These are phyloP conservation scores for Brassica juncea DNA, from an alignment of 345 rosid genomes.

Conservation along the genomic window DNA sequence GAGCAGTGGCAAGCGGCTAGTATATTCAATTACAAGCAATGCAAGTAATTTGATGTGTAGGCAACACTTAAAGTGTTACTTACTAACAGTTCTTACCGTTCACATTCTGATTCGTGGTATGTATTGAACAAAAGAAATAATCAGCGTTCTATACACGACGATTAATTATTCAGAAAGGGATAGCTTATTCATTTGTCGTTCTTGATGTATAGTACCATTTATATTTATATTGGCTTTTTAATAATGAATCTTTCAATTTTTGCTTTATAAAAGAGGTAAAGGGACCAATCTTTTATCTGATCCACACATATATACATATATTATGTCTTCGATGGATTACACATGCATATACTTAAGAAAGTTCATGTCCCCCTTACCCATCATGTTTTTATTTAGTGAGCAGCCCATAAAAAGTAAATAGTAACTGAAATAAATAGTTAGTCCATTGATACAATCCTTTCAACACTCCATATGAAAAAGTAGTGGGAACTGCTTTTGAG, in stretches of 20 bases:
- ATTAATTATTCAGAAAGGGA: constrained; percentile 5
- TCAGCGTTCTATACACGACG: background rate
- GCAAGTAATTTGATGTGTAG: background rate
- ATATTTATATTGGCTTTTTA: constrained; percentile 5
- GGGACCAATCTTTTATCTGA: constrained; percentile 35
- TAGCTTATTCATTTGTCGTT: constrained; percentile 35
- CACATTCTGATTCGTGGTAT: background rate
- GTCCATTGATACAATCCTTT: constrained; percentile 19
- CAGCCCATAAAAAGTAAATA: constrained; percentile 40
- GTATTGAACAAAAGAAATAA: background rate
- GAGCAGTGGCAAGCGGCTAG: background rate
- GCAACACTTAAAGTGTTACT: background rate
- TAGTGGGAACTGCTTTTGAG: constrained; percentile 76
- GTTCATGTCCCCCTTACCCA: constrained; percentile 37
- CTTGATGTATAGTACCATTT: constrained; percentile 24
- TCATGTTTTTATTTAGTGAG: constrained; percentile 37
- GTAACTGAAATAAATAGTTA: constrained; percentile 26
- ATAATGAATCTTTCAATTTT: constrained; percentile 27
- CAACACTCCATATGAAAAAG: background rate
- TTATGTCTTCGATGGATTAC: constrained; percentile 33
- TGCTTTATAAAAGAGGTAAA: constrained; percentile 35
- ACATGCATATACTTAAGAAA: constrained; percentile 40
- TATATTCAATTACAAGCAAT: background rate
- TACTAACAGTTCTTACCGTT: background rate
- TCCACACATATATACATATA: background rate